Evolutionary conservation across 768 basidiomycete species (phyloP).

Genomic region (Phaeotremella skinneri): DNA sequence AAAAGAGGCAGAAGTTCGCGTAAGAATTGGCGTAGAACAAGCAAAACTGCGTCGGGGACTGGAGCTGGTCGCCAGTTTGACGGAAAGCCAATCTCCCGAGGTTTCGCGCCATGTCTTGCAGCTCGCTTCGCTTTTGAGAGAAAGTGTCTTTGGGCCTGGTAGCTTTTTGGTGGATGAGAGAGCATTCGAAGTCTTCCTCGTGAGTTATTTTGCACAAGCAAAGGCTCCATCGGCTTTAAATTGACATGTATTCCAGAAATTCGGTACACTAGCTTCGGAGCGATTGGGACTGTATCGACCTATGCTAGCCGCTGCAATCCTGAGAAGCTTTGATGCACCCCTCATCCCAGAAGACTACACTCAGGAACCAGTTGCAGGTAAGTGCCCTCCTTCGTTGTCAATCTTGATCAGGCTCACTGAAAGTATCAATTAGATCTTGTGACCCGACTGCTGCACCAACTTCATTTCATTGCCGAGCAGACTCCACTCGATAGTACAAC

Average conservation of each 20-base stretch:
- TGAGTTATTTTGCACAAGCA: too few species aligned
- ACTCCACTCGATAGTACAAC: constrained; percentile 79
- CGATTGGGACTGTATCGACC: constrained; percentile 66
- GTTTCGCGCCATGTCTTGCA: constrained; percentile 61
- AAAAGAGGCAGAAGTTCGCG: constrained; percentile 70
- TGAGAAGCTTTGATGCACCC: constrained; percentile 67
- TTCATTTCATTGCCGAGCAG: constrained; percentile 77
- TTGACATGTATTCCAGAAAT: constrained; percentile 55
- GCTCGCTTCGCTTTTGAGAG: constrained; percentile 63
- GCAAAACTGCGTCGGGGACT: constrained; percentile 65
- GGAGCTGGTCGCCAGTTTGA: constrained; percentile 65
- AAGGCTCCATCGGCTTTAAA: neutral
- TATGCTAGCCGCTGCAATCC: constrained; percentile 79
- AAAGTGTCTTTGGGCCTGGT: constrained; percentile 64
- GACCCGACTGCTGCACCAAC: constrained; percentile 77
- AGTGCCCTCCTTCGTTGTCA: neutral
- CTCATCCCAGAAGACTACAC: constrained; percentile 70
- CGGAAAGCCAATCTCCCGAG: constrained; percentile 57
- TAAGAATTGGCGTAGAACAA: constrained; percentile 61
- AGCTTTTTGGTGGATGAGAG: constrained; percentile 61
- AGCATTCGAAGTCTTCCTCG: constrained; percentile 76
- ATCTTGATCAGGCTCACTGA: constrained; percentile 2
- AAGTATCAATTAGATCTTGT: constrained; percentile 62
- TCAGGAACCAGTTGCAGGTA: constrained; percentile 64
- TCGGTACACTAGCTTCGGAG: constrained; percentile 70